These are phyloP conservation scores for Sistotremastrum niveocremeum DNA, from an alignment of 768 basidiomycete species.

Conservation along the genomic window DNA sequence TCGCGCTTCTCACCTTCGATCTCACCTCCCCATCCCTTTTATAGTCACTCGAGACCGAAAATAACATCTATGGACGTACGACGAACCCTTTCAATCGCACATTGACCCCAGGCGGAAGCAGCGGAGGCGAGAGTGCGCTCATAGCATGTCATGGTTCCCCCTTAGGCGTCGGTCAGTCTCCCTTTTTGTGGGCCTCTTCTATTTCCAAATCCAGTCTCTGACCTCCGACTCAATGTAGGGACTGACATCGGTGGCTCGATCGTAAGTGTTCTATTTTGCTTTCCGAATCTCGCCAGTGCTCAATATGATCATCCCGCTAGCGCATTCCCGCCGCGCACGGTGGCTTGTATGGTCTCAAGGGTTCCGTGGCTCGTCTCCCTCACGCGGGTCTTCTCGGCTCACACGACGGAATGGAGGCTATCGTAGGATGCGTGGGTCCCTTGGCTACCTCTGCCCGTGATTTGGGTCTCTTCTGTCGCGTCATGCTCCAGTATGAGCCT, in stretches of 20 bases:
- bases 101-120: conserved; percentile 31
- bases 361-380: conserved; percentile 36
- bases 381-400: conserved; percentile 37
- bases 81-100: conserved; percentile 32
- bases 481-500: conserved; percentile 32
- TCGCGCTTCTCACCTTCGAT: not conserved
- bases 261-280: conserved; percentile 12
- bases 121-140: conserved; percentile 34
- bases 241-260: conserved; percentile 39
- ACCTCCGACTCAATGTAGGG: conserved; percentile 16
- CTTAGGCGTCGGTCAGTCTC: conserved; percentile 7
- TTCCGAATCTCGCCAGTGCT: not conserved
- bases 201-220: conserved; percentile 3
- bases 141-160: conserved; percentile 29
- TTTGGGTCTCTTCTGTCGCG: conserved; percentile 32
- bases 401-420: conserved; percentile 40
- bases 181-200: too few relatives aligned
- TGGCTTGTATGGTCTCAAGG: conserved; percentile 31
- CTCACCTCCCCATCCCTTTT: conserved; percentile 6
- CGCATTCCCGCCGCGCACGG: conserved; percentile 27
- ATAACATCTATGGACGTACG: conserved; percentile 33
- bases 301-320: conserved; percentile 8
- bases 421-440: conserved; percentile 36
- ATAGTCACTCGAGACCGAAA: conserved; percentile 40
- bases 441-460: conserved; percentile 35